Percentiles rank a stretch among this genome's conserved stretches.
Conservation (phyloP, 2,329 filamentous ascomycete genomes). For the Fusarium liriodendri region DNA sequence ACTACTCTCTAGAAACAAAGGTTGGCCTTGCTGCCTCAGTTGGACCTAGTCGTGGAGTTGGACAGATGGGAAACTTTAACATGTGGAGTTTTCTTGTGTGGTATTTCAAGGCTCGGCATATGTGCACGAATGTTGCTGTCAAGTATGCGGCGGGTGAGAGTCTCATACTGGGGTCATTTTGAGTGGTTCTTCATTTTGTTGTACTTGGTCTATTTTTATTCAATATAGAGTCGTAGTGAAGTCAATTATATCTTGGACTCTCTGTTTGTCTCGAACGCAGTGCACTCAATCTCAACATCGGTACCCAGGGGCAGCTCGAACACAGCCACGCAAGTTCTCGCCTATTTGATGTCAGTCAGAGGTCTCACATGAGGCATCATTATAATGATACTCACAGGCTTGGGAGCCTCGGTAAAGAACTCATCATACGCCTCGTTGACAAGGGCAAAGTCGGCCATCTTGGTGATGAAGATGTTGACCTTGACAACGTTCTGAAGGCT, state of each 20-base stretch:
- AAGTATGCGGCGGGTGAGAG: not conserved
- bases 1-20: not conserved
- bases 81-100: constrained; percentile 5
- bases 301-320: constrained; percentile 77
- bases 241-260: not conserved
- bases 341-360: constrained; percentile 48
- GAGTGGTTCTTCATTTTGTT: not conserved
- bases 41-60: not conserved
- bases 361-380: constrained; percentile 49
- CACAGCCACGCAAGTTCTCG: constrained; percentile 77
- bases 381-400: constrained; percentile 54
- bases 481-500: constrained; percentile 72
- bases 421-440: constrained; percentile 68
- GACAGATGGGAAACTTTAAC: constrained; percentile 4
- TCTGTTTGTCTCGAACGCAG: constrained; percentile 42
- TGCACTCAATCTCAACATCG: constrained; percentile 81
- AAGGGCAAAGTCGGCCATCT: constrained; percentile 72
- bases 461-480: constrained; percentile 73
- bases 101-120: not conserved
- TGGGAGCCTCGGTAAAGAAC: constrained; percentile 57
- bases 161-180: not conserved
- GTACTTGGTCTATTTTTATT: not conserved
- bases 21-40: not conserved
- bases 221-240: not conserved
- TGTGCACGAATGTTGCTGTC: not conserved